phyloP scores from a whole-genome alignment of 306 rosid genomes.

The Rosa persica region DNA sequence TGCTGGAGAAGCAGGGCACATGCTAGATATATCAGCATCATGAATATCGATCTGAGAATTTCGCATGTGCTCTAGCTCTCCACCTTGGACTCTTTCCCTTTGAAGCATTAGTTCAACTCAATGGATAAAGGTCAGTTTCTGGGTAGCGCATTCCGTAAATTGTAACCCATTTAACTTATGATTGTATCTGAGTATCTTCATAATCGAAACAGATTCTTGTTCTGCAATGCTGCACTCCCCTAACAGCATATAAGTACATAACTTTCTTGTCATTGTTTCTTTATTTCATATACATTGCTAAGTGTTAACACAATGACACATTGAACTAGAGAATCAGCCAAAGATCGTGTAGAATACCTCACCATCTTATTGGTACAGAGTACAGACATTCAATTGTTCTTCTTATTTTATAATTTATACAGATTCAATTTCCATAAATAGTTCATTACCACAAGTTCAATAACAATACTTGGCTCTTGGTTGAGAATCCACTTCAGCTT shows the following conservation, averaged over 20 bases:
- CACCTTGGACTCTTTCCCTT: conserved; percentile 61
- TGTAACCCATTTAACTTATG: neutral
- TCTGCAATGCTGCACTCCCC: conserved; percentile 12
- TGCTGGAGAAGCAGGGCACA: conserved; percentile 94
- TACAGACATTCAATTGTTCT: conserved; percentile 3
- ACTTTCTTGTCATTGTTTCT: neutral
- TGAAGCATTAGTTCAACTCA: conserved; percentile 6
- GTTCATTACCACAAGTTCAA: conserved; percentile 14
- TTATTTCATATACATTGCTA: neutral
- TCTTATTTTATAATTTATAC: neutral
- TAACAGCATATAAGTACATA: neutral
- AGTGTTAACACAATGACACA: neutral
- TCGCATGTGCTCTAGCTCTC: conserved; percentile 59
- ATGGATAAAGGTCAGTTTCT: conserved; percentile 17
- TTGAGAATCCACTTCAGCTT: conserved; percentile 20
- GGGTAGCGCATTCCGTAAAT: neutral
- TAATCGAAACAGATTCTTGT: neutral
- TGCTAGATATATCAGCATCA: conserved; percentile 43
- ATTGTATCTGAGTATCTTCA: neutral
- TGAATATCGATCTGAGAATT: conserved; percentile 24
- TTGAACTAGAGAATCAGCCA: neutral
- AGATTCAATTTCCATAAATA: conserved; percentile 25
- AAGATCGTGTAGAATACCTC: neutral
- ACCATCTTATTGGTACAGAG: conserved; percentile 1
- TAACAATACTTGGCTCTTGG: conserved; percentile 5